Conservation (phyloP, 2,329 filamentous ascomycete genomes). For the Epicoccum nigrum region DNA sequence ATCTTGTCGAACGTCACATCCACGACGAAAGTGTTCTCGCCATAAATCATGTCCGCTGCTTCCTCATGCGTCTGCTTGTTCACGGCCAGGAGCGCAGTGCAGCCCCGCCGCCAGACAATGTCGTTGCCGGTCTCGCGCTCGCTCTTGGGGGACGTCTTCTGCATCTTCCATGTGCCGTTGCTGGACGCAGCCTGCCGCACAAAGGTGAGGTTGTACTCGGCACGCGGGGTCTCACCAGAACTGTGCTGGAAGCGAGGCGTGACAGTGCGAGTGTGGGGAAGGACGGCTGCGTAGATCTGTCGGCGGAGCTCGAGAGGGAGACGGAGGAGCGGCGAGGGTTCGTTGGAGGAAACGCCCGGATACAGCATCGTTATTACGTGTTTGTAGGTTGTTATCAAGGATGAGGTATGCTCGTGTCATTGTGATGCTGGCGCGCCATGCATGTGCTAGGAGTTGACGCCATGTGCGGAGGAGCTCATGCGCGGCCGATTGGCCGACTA, state of each 20-base stretch:
- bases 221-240: slow-evolving; percentile 21
- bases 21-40: slow-evolving; percentile 53
- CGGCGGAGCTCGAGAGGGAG: slow-evolving; percentile 55
- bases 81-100: slow-evolving; percentile 48
- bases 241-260: slow-evolving; percentile 28
- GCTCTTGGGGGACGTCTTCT: slow-evolving; percentile 29
- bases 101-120: slow-evolving; percentile 53
- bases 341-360: background rate
- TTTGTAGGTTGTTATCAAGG: background rate
- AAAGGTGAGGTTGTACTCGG: slow-evolving; percentile 41
- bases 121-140: slow-evolving; percentile 41
- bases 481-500: slow-evolving; percentile 26
- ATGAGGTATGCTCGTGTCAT: background rate
- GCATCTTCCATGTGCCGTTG: slow-evolving; percentile 38
- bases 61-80: slow-evolving; percentile 54
- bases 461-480: slow-evolving; percentile 13
- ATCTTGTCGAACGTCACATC: slow-evolving; percentile 53
- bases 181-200: slow-evolving; percentile 30
- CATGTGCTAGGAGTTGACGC: slow-evolving; percentile 16
- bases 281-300: slow-evolving; percentile 50
- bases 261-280: slow-evolving; percentile 50
- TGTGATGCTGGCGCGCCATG: background rate
- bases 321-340: slow-evolving; percentile 39
- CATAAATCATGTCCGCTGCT: slow-evolving; percentile 54
- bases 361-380: slow-evolving; percentile 19